Conservation (phyloP, 192 early-diverging fungal genomes). For the Coemansia interrupta region DNA sequence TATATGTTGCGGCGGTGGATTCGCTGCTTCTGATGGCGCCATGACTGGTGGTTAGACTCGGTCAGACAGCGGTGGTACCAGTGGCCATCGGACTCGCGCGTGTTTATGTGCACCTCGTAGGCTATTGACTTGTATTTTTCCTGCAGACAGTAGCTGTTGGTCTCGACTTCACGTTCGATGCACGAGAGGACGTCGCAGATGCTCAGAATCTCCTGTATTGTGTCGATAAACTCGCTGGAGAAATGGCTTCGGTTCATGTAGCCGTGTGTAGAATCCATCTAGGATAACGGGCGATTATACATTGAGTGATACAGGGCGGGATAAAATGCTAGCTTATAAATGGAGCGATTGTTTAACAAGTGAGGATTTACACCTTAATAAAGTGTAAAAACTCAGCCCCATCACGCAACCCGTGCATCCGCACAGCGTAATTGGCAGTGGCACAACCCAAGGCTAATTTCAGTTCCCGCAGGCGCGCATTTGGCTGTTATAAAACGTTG, state of each 20-base stretch:
- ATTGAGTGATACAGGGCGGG: no score
- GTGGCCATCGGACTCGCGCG: slow-evolving; percentile 2
- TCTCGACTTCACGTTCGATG: slow-evolving; percentile 7
- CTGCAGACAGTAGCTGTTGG: slow-evolving; percentile 4
- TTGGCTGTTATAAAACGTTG: not conserved
- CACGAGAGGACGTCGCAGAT: slow-evolving; percentile 9
- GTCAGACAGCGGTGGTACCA: slow-evolving; percentile 21
- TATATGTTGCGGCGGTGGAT: slow-evolving; percentile 10
- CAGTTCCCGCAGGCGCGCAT: no score
- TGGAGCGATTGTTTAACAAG: no score
- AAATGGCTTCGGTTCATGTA: slow-evolving; percentile 12
- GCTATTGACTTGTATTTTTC: slow-evolving; percentile 4
- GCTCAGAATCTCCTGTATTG: slow-evolving; percentile 4
- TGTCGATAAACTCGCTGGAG: slow-evolving; percentile 6
- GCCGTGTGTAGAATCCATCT: no score
- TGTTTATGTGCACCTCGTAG: slow-evolving; percentile 19
- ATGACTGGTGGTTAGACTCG: slow-evolving; percentile 3
- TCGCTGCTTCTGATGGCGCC: slow-evolving; percentile 2
- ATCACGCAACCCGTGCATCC: no score
- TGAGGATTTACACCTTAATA: not conserved
- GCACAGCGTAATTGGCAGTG: no score
- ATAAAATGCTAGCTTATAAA: no score
- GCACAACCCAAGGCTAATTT: no score
- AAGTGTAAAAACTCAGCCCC: no score
- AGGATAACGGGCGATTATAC: no score